phyloP scores from a whole-genome alignment of 2,329 filamentous ascomycete species.

The Ascochyta koolunga region DNA sequence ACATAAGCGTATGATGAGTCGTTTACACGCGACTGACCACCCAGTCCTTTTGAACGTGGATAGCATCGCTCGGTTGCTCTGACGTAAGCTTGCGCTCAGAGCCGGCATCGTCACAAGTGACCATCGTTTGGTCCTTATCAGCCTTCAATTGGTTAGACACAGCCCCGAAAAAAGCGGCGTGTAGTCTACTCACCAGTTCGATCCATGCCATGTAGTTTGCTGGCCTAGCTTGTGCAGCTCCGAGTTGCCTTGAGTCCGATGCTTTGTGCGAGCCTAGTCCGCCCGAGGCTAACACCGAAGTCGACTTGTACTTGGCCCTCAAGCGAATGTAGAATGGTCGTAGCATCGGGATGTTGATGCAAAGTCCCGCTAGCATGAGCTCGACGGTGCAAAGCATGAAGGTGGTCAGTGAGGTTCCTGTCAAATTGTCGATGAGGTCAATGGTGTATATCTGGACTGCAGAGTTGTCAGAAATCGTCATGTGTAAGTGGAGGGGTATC shows the following conservation, averaged over 20 bases:
- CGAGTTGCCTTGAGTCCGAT: conserved; percentile 8
- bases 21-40: conserved; percentile 17
- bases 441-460: conserved; percentile 18
- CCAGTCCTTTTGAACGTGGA: conserved; percentile 27
- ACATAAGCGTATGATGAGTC: no score
- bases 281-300: conserved; percentile 1
- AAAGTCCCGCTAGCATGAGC: conserved; percentile 30
- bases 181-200: conserved; percentile 23
- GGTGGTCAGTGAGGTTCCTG: conserved; percentile 28
- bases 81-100: conserved; percentile 27
- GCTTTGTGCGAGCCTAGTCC: conserved; percentile 2
- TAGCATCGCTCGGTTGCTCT: conserved; percentile 17
- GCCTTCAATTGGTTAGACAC: conserved; percentile 15
- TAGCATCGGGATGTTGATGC: conserved; percentile 33
- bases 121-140: conserved; percentile 24
- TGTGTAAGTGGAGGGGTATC: not conserved
- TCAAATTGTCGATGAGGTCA: conserved; percentile 29
- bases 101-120: conserved; percentile 28
- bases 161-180: not conserved
- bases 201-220: conserved; percentile 30
- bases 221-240: conserved; percentile 9
- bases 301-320: conserved; percentile 26
- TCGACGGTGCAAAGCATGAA: conserved; percentile 33
- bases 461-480: not conserved
- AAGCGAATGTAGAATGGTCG: conserved; percentile 29